Base-by-base conservation (phyloP, 1,139 yeast species). In the Yamadazyma songkhlaensis region DNA sequence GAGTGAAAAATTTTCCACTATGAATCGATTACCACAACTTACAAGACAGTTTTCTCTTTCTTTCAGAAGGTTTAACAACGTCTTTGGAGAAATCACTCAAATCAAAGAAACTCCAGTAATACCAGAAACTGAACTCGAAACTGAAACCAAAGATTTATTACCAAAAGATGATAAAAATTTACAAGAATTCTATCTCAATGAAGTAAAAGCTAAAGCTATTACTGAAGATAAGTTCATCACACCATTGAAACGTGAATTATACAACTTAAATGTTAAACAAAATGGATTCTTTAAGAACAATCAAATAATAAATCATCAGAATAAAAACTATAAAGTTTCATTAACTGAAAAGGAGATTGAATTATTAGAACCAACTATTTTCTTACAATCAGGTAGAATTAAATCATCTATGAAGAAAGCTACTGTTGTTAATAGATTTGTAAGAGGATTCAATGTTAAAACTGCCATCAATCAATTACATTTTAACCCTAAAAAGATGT, bases 401-500 rank as follows among this genome's bases (percentile, higher is more conserved):
- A 87, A 89, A 59, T 77, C 89, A 20, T 82, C 95, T 4, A 78
- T 84, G 68, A 92, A 92, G 63, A 92, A 92, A 65, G 90, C 95
- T 34, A 88, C 90, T 9, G 72, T 81, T 31, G 85, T 89, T 37
- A 72, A 88, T 47, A 73, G 97, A 49, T 77, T 89, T 59, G 75
- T 90, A 42, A 65, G 84, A 37, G 84, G 84, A 31, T 66, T 84
- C 64, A 76, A 78, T 39, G 79, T 87, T 25, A 78, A 81, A 51
- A 78, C 78, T 35, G 97, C 97, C 40, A 84, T 92, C 48, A 87
- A 92, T 36, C 97, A 90, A 64, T 83, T 92, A 52, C 97, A 90
- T 62, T 92, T 92, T 67, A 80, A 83, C 55, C 76, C 81, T 35
- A 88, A 88, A 64, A 80, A 83, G 53, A 78, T 88, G 64, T 78